A percentile compares a stretch with the other conserved stretches of the same genome.
These are phyloP conservation scores for Eimeria zaria DNA, from an alignment of 169 alveolate species.

Conservation along the genomic window DNA sequence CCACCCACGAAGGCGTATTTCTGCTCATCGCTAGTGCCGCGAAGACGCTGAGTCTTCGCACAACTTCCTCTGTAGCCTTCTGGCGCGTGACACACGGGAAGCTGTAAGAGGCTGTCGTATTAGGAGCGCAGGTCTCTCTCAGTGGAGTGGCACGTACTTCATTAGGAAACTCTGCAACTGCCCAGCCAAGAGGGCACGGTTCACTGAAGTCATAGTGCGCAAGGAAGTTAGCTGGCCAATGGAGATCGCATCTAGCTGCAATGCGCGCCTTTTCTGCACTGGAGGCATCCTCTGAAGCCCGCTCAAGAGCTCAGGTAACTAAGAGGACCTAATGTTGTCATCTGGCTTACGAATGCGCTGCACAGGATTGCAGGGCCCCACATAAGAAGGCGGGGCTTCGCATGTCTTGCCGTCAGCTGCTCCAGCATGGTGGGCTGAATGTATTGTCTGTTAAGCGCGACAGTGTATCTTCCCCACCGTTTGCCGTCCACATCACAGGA, in stretches of 20 bases:
- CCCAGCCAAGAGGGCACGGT: constrained; percentile 82
- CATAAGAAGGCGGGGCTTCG: constrained; percentile 82
- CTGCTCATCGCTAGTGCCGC: constrained; percentile 32
- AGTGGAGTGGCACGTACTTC: neutral
- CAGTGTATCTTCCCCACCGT: neutral
- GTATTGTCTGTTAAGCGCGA: neutral
- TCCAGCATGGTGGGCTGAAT: neutral
- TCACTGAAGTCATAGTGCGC: constrained; percentile 61
- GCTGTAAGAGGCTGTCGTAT: neutral
- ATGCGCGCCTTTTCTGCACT: constrained; percentile 56
- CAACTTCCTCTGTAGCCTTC: constrained; percentile 67
- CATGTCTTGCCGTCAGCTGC: constrained; percentile 80
- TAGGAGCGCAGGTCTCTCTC: neutral
- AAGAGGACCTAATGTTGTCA: too few relatives aligned
- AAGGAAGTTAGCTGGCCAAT: constrained; percentile 60
- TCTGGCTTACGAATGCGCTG: constrained; percentile 56
- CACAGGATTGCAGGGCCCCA: constrained; percentile 71
- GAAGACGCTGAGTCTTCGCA: constrained; percentile 41
- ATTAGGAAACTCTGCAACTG: neutral
- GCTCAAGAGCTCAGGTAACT: neutral
- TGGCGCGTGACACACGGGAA: constrained; percentile 73
- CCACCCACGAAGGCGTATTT: constrained; percentile 51
- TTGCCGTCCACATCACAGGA: constrained; percentile 68
- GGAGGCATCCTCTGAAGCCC: constrained; percentile 8
- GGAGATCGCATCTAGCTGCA: constrained; percentile 55